Base-by-base conservation (phyloP, 2,329 filamentous ascomycete genomes). In the Xylariales sp. region DNA sequence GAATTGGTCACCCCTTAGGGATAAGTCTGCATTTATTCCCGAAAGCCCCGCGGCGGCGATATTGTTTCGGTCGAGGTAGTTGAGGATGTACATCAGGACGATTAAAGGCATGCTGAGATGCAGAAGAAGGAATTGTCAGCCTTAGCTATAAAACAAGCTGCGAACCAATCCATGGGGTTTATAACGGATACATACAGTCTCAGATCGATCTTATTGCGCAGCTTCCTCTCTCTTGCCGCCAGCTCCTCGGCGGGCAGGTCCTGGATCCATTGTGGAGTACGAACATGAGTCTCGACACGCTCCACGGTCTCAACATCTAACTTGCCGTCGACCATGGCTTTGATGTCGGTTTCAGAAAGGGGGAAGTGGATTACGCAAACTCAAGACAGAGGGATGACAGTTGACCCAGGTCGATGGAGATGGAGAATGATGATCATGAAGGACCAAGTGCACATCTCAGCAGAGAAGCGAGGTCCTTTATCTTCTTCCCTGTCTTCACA, bases 21-120 rank as follows among this genome's bases (percentile, higher is more conserved):
- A 43, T 29, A 69, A 43, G 34, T 69, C 66, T 4, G 54, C 50
- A 21, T 61, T 53, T 19, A 69, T 51, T 10, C 64, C 64, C 2
- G 59, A 61, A 19, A 69, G 47, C 35, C 54, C 48, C 2, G 60
- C 65, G 17, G 46, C 68, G 8, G 73, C 71, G 43, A 74, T 74
- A 43, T 75, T 70, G 35, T 56, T 55, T 15, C 54, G 44, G 34
- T 53, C 54, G n/a, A 56, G 43, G 33, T 53, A 51, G 24, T 44
- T 53, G 20, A 43, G 30, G 29, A 45, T 29, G 27, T 37, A 37
- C 34, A 36, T 36, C n/a, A 36, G 20, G 14, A 37, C 25, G 14
- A 37, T 37, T 18, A 37, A 11, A 5, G 34, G 24, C 5, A 29
- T 15, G 14, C 27, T 37, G 27, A n/a, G n/a, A n/a, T n/a, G n/a